These are phyloP conservation scores for Aspergillus hortae DNA, from an alignment of 2,329 filamentous ascomycete species.

Conservation along the genomic window DNA sequence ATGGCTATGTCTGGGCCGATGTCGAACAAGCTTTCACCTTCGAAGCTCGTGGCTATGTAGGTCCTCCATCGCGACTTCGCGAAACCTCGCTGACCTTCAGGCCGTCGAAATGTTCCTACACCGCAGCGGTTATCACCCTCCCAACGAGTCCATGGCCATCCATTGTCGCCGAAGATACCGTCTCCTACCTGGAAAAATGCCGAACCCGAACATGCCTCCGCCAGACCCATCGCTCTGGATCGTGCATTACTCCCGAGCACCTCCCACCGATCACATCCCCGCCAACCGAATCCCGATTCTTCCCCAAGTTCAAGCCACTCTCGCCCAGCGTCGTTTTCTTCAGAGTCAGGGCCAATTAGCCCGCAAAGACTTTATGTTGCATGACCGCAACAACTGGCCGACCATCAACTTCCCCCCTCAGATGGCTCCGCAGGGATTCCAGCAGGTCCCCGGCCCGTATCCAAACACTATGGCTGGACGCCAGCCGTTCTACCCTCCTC, in stretches of 20 bases:
- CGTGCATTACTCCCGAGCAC: conserved; percentile 79
- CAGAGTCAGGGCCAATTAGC: conserved; percentile 75
- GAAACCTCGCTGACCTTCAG: conserved; percentile 43
- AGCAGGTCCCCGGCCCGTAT: conserved; percentile 44
- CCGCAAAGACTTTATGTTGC: conserved; percentile 91
- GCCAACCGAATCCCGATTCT: conserved; percentile 53
- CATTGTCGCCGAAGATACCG: conserved; percentile 85
- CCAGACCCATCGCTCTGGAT: conserved; percentile 85
- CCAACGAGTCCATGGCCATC: conserved; percentile 66
- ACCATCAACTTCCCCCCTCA: conserved; percentile 66
- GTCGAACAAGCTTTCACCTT: conserved; percentile 73
- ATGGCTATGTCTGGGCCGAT: conserved; percentile 89
- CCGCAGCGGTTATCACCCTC: conserved; percentile 73
- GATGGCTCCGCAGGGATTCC: conserved; percentile 51
- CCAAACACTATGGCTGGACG: conserved; percentile 34
- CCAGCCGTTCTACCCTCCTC: conserved; percentile 34
- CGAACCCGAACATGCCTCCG: conserved; percentile 64
- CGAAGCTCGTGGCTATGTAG: conserved; percentile 66
- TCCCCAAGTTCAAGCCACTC: conserved; percentile 38
- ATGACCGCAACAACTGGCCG: conserved; percentile 87
- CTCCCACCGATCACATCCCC: conserved; percentile 70
- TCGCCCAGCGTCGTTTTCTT: conserved; percentile 54
- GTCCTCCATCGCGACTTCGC: conserved; percentile 17
- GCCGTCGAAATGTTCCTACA: conserved; percentile 86
- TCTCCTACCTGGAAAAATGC: conserved; percentile 67